Percentiles rank a stretch among this genome's conserved stretches.
Conservation (phyloP, 805 yeast species). For the Metschnikowia henanensis region DNA sequence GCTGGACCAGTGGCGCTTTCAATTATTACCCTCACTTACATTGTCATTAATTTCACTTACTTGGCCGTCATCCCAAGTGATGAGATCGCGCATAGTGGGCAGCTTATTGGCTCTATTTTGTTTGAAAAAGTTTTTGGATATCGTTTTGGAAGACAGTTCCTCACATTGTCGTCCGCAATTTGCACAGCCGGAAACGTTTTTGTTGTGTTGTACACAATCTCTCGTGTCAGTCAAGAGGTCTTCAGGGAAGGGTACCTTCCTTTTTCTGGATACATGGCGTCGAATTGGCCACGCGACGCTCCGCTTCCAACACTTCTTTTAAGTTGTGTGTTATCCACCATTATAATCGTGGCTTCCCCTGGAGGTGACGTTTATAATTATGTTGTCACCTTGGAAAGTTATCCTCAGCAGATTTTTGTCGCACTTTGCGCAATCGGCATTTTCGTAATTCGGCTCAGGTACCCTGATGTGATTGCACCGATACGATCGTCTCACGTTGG, state of each 20-base stretch:
- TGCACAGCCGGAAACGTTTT: constrained; percentile 63
- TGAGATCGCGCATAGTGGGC: constrained; percentile 55
- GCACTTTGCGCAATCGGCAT: constrained; percentile 57
- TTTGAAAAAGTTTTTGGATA: constrained; percentile 58
- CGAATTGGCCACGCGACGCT: constrained; percentile 55
- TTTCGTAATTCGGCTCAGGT: constrained; percentile 49
- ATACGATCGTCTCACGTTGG: constrained; percentile 53
- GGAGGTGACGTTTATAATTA: constrained; percentile 52
- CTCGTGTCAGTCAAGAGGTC: constrained; percentile 64
- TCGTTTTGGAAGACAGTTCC: constrained; percentile 50
- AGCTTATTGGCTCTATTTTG: constrained; percentile 56
- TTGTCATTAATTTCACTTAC: constrained; percentile 56
- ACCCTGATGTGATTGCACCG: constrained; percentile 49
- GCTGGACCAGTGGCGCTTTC: constrained; percentile 59
- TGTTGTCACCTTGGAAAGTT: constrained; percentile 52
- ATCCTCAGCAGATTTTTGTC: constrained; percentile 50
- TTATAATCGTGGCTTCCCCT: constrained; percentile 41
- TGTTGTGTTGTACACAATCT: constrained; percentile 57
- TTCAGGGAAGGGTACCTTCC: constrained; percentile 66
- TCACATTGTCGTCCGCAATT: constrained; percentile 58
- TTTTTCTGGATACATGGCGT: constrained; percentile 48
- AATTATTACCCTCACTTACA: constrained; percentile 48
- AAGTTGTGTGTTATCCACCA: constrained; percentile 41
- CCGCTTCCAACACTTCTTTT: constrained; percentile 53
- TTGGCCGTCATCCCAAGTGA: constrained; percentile 52